Evolutionary conservation across 345 rosid genomes (phyloP), one percentile per base, ranked within the genome.

Genomic region (Luvunga scandens): DNA sequence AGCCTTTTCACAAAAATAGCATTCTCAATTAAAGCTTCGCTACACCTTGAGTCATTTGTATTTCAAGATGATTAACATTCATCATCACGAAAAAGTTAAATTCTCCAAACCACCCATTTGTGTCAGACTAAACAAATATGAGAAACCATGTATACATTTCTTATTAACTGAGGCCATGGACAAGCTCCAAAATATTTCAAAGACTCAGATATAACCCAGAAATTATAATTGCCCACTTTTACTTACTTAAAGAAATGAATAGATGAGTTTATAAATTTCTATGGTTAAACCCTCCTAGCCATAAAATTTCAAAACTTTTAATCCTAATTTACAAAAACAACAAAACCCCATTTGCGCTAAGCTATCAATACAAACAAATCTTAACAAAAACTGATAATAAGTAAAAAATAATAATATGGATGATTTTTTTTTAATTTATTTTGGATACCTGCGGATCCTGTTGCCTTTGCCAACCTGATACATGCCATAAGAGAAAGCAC

Each of bases 401-500:
- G 57, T 53, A 19, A 53, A 45, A 45, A 12, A 13, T 45, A 13
- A 13, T 45, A 12, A 3, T 45, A 45, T 13, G 18, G 50, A 45
- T 45, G 50, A 12, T 3, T 42, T 12, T 42, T 42, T 12, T 45
- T 38, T 0, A 10, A 12, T 45, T 13, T 45, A 42, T 45, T 45
- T 45, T 45, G 22, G 22, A 6, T 48, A 94, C 99, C 98, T 90
- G 79, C 99, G 98, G 84, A 90, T 84, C 89, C 92, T 94, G 87
- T 96, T 96, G 53, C 99, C 99, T 85, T 94, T 79, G 22, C 98
- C 99, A 25, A 96, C 99, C 90, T 94, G 94, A 77, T 96, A 94
- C 97, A 96, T 92, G n/a, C 99, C 99, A 82, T 91, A 96, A 36
- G 94, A 89, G 92, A 96, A 93, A 48, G 89, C 91, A 64, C 98